Evolutionary conservation across 805 yeast species (phyloP).

Genomic region (Debaryomyces prosopidis): DNA sequence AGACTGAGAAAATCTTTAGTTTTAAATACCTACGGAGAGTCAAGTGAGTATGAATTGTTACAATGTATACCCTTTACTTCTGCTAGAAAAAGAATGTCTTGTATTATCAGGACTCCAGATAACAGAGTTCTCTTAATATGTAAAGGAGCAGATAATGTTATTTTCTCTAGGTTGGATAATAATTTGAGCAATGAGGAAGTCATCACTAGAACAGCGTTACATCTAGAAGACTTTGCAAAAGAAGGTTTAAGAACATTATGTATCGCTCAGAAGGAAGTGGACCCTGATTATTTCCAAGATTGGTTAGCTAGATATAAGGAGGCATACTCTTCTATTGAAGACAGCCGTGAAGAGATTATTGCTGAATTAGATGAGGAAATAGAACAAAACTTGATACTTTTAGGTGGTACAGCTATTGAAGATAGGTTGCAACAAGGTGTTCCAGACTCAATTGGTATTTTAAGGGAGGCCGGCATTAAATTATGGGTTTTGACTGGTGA

Average conservation of each 20-base stretch:
- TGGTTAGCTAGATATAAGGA: constrained; percentile 59
- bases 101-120: constrained; percentile 50
- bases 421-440: constrained; percentile 79
- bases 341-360: constrained; percentile 57
- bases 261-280: constrained; percentile 58
- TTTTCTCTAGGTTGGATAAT: constrained; percentile 44
- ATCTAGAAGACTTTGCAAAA: constrained; percentile 67
- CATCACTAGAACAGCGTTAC: constrained; percentile 56
- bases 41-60: constrained; percentile 48
- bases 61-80: constrained; percentile 67
- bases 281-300: constrained; percentile 41
- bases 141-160: constrained; percentile 80
- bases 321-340: constrained; percentile 57
- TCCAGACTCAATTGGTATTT: constrained; percentile 66
- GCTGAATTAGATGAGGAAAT: constrained; percentile 58
- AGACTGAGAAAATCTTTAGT: constrained; percentile 50
- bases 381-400: constrained; percentile 54
- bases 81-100: constrained; percentile 77
- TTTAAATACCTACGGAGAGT: constrained; percentile 47
- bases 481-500: constrained; percentile 86
- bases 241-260: constrained; percentile 81
- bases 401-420: constrained; percentile 84
- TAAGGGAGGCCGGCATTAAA: constrained; percentile 73
- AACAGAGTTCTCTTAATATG: constrained; percentile 47
- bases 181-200: constrained; percentile 40